Base-by-base conservation (phyloP, 2,329 filamentous ascomycete species). In the Truncatella angustata region DNA sequence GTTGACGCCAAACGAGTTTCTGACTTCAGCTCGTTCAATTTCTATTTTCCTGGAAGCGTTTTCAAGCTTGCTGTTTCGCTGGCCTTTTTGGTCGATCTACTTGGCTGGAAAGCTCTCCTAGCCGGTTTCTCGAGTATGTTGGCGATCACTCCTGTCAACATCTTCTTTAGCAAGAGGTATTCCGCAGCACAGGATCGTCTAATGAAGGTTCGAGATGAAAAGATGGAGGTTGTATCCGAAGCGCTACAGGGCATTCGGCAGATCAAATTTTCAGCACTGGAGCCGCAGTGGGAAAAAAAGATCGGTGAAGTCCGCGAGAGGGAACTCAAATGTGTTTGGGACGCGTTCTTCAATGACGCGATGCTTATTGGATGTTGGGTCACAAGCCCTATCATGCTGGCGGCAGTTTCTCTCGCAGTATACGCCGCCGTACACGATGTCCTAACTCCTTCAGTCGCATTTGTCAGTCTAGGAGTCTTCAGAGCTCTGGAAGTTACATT, bases 261-360 rank as follows among this genome's bases (percentile, higher is more conserved):
- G 67, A 90, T 94, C 71, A 94, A 94, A 63, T 91, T 93, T 60
- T 88, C 88, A 0, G 89, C 89, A 1, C 70, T 91, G 2, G 90
- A 93, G 66, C 71, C 74, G 18, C 82, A 88, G 59, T 93, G 90
- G 89, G 83, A 91, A 65, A 74, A 77, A 14, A 87, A 85, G 55
- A 88, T 94, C 64, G 69, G 77, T 55, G 67, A 78, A 55, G 81
- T 85, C 6, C 77, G 90, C 61, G 79, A 85, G 39, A 80, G 78
- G 43, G 90, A 93, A 64, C 76, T 93, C 9, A 68, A 70, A 4
- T 82, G 81, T 20, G 78, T 90, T 32, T 89, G 87, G 82, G 76
- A 73, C 35, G 79, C 84, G 2, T 91, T 90, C 60, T 62, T 78
- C 43, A 80, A 78, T 37, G 87, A 91, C 62, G 78, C 81, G 2